phyloP scores from a whole-genome alignment of 176 grass and related monocot genomes.

The Lolium perenne region DNA sequence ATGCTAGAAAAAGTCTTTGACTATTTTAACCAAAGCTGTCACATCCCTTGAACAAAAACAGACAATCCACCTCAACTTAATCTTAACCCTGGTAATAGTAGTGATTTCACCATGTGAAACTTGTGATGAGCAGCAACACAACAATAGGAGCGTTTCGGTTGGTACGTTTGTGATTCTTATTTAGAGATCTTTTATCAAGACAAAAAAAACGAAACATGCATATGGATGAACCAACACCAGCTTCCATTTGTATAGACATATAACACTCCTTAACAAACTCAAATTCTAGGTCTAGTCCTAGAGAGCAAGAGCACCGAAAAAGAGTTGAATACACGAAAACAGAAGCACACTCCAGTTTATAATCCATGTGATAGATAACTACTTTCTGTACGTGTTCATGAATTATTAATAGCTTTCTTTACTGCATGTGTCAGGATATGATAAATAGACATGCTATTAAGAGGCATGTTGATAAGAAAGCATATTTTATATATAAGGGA shows the following conservation, averaged over 20 bases:
- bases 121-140: slow-evolving; percentile 6
- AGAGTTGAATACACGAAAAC: neutral
- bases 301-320: neutral
- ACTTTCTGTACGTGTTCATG: neutral
- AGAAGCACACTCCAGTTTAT: neutral
- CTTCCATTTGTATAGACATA: neutral
- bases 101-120: neutral
- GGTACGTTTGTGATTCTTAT: neutral
- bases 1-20: neutral
- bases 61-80: neutral
- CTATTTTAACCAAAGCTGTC: neutral
- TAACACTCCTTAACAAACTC: neutral
- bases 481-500: slow-evolving; percentile 12
- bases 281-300: neutral
- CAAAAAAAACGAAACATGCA: neutral
- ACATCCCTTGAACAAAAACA: slow-evolving; percentile 12
- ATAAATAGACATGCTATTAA: neutral
- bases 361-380: neutral
- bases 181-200: neutral
- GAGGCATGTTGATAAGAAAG: neutral
- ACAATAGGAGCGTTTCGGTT: neutral
- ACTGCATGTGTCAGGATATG: neutral
- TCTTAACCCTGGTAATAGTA: neutral
- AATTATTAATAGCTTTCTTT: slow-evolving; percentile 1
- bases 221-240: neutral